Evolutionary conservation across 495 filamentous ascomycete genomes (phyloP), one percentile per base, ranked within the genome.

Genomic region (Trichoderma orchidacearum): DNA sequence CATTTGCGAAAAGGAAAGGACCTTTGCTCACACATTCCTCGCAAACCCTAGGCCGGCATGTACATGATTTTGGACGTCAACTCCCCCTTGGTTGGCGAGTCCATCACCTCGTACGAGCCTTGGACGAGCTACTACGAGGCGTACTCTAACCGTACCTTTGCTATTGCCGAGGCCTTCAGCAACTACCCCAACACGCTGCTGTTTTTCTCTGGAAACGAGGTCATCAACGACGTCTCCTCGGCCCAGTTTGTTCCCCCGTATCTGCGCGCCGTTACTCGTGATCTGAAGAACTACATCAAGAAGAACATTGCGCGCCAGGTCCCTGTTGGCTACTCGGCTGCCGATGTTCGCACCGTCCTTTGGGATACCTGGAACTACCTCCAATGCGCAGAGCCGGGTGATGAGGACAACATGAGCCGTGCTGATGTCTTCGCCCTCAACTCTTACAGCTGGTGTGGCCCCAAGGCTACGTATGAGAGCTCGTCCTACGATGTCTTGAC

Each of bases 121-220:
- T 75, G 72, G 68, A 73, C 75, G 54, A 85, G 81, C 57, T 97
- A 96, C 77, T 82, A 82, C 63, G 71, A 72, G 35, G 70, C 64
- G 30, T 97, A 97, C 68, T 79, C 94, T 58, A 80, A 83, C 62
- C 84, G 90, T 63, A 87, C 89, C 58, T 96, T 95, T 69, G 84
- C 83, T 63, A 78, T 97, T 36, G 88, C 96, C 28, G 92, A 97
- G 74, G 87, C 86, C 30, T 97, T 97, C 84, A 92, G 91, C 75
- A 78, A 79, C 68, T 97, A 88, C 70, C 88, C 89, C 59, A 97
- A 97, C 71, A 82, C 84, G 2, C 74, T 95, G n/a, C 86, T 80
- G 52, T 96, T 95, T 79, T 94, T 96, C 69, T 80, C 87, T 34
- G 92, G 87, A 51, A 97, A 97, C 70, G 92, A 97, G 72, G 86